Evolutionary conservation across 1,284 basidiomycete genomes (phyloP), one percentile per base, ranked within the genome.

Genomic region (Hortiboletus rubellus): DNA sequence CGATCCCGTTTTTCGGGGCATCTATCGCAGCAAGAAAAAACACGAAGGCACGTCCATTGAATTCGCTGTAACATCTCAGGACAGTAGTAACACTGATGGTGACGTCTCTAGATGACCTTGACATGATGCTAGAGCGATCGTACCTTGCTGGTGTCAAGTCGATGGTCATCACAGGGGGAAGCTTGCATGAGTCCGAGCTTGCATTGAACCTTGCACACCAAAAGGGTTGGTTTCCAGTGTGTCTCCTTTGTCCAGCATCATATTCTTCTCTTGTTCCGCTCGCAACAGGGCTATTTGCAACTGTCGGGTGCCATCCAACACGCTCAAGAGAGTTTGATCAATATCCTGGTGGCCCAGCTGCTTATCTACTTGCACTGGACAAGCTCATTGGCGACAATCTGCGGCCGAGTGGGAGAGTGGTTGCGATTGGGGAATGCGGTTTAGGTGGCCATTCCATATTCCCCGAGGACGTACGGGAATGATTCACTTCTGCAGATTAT

Each of bases 361-460:
- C 76, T 3, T 96, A 94, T 67, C 72, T 94, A 8, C 60, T 74
- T 14, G 83, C 79, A 12, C 74, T 94, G 22, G 84, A 86, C 58
- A 68, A 76, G 14, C 65, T 92, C 2, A 82, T 93, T 27, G 70
- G 68, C 17, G 64, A 71, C n/a, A 81, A 89, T 72, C 69, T 84
- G 15, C 76, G 76, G 7, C 83, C 83, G 1, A 76, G 72, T 57
- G 85, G 84, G 31, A 77, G 86, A 50, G 83, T 85, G 17, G 86
- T 93, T 9, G 91, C 91, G 0, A 74, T 96, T 2, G 94, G 94
- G 17, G 94, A 96, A 75, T 92, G 93, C 63, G 94, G 94, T 11
- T 75, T 96, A 38, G 90, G 90, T 91, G 62, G 43, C 77, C n/a
- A 33, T 30, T 52, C 31, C 31, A 4, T 18, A 17, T 47, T 40